phyloP scores from a whole-genome alignment of 2,329 filamentous ascomycete genomes.

The Colletotrichum falcatum region DNA sequence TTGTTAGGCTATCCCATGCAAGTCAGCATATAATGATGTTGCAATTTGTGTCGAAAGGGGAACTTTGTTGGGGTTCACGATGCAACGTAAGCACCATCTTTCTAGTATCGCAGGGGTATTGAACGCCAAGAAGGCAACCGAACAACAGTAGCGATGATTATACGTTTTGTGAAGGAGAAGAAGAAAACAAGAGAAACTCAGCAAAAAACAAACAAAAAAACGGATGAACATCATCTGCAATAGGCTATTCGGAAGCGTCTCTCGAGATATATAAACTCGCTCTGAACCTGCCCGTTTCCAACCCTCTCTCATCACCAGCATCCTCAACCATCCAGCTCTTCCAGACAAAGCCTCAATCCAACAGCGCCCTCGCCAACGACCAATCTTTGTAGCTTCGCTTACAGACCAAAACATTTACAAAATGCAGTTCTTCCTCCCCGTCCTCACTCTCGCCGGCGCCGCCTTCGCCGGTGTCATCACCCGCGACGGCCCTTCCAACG shows the following conservation, averaged over 20 bases:
- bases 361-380: neutral
- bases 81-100: slow-evolving; percentile 2
- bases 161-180: neutral
- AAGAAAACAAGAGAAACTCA: too few relatives aligned
- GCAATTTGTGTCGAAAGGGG: neutral
- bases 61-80: neutral
- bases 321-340: neutral
- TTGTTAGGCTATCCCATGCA: neutral
- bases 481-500: neutral
- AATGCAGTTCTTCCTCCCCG: neutral
- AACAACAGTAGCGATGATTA: neutral
- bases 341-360: neutral
- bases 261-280: neutral
- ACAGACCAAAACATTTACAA: neutral
- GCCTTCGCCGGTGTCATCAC: slow-evolving; percentile 3
- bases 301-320: neutral
- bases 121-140: neutral
- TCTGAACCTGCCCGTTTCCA: too few relatives aligned
- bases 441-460: neutral
- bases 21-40: neutral
- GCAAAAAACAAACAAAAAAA: too few relatives aligned
- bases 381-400: neutral
- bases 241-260: neutral
- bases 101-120: neutral
- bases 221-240: neutral